Evolutionary conservation across 139 green algal species (phyloP).

Genomic region (Chlamydomonas sp.): DNA sequence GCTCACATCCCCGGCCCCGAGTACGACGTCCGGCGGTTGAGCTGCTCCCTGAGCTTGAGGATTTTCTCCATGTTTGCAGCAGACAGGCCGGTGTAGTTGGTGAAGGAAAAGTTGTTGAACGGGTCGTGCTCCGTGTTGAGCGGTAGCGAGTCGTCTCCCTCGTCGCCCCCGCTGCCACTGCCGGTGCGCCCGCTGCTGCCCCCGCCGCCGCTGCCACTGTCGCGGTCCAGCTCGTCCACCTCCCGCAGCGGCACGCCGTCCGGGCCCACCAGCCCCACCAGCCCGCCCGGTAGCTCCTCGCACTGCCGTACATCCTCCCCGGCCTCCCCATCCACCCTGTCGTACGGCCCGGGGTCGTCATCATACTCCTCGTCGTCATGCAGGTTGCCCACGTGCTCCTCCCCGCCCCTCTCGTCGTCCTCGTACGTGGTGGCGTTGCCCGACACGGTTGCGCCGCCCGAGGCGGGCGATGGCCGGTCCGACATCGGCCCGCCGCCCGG

Average conservation of each 20-base stretch:
- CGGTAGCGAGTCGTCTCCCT: conserved; percentile 4
- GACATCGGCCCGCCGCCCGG: conserved; percentile 1
- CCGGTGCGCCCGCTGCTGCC: not conserved
- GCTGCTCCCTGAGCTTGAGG: conserved; percentile 43
- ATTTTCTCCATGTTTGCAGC: conserved; percentile 57
- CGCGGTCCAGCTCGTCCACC: not conserved
- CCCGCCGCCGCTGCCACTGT: not conserved
- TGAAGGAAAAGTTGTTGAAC: conserved; percentile 56
- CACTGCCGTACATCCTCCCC: not conserved
- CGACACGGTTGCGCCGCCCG: not conserved
- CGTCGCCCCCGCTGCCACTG: conserved; percentile 3
- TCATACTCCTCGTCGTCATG: not conserved
- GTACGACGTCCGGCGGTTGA: conserved; percentile 28
- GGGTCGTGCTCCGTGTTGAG: conserved; percentile 35
- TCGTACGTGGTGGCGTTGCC: no score
- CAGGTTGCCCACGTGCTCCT: not conserved
- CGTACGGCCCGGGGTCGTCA: not conserved
- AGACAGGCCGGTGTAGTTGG: conserved; percentile 48
- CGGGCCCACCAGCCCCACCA: not conserved
- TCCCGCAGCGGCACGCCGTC: not conserved
- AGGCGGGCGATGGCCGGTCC: conserved; percentile 19
- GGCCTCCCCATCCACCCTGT: not conserved
- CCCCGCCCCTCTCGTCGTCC: no score
- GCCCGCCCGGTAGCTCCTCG: not conserved
- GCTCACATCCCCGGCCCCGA: not conserved